Evolutionary conservation across 2,329 filamentous ascomycete species (phyloP), one percentile per base, ranked within the genome.

Genomic region (Xylariaceae sp.): DNA sequence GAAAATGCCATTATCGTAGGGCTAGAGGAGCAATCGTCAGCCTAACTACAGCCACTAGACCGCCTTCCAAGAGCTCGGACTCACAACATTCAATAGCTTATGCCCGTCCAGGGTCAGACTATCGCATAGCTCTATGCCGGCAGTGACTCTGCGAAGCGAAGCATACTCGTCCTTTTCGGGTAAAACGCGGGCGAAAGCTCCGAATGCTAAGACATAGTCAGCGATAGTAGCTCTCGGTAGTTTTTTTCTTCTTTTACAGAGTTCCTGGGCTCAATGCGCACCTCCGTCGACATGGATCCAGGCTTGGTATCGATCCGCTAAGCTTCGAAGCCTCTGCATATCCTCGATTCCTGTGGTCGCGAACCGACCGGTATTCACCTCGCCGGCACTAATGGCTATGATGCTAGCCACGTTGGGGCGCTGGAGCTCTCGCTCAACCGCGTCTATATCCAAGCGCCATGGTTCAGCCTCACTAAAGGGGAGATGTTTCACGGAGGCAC

Each of bases 1-100:
- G 79, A 96, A 95, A 74, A 97, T 88, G 49, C 92, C 93, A 68
- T 88, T 92, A 73, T 97, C 93, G 68, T 97, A 97, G 0, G 93
- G 92, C 81, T 86, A 56, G 37, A 10, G 9, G 55, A 18, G 53
- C n/a, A 15, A 35, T 53, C 35, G 52, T 59, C 4, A 62, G 44
- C 23, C 10, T 49, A 39, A 49, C 39, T 45, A 6, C 44, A 34
- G 51, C 39, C 6, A 44, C n/a, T 6, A 11, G 23, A 23, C 5
- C 2, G 23, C 23, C 23, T 6, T 6, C 13, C 3, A 9, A 39
- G 9, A 1, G 30, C 7, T 37, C 3, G 8, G 15, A 80, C 83
- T 61, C 73, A 87, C 85, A 51, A 96, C 91, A 66, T 97, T 97
- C 62, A 97, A 81, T n/a, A 96, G 76, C 71, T 97, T 97, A 73